Conservation (phyloP, 371 early-diverging fungal species). For the Apophysomyces ossiformis region DNA sequence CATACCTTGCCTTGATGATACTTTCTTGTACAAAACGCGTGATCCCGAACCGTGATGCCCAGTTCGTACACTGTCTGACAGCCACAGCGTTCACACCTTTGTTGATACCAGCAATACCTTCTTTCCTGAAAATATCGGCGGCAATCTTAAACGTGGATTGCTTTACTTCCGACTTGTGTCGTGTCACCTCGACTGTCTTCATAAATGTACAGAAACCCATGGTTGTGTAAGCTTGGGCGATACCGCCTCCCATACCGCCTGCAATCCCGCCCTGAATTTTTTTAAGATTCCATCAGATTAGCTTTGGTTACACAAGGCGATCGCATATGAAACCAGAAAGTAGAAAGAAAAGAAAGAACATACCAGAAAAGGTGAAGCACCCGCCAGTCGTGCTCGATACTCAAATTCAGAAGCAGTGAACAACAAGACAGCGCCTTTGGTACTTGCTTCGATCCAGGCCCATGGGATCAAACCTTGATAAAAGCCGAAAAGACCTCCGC, state of each 20-base stretch:
- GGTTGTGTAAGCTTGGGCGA: conserved; percentile 93
- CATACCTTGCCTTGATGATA: conserved; percentile 63
- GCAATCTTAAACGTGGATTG: conserved; percentile 86
- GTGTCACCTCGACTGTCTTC: conserved; percentile 98
- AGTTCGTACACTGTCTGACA: conserved; percentile 94
- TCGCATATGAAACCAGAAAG: background rate
- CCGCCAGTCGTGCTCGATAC: conserved; percentile 64
- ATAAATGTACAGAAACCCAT: conserved; percentile 99
- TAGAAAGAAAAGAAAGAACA: conserved; percentile 5
- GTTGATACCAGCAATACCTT: conserved; percentile 96
- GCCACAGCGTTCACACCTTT: conserved; percentile 94
- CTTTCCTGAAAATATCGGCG: conserved; percentile 83
- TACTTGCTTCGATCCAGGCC: conserved; percentile 89
- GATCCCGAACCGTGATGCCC: conserved; percentile 95
- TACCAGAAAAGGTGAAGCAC: conserved; percentile 63
- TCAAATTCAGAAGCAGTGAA: conserved; percentile 96
- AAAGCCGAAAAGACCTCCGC: conserved; percentile 84
- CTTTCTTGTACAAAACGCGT: conserved; percentile 82
- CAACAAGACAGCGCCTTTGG: conserved; percentile 94
- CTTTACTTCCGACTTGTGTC: conserved; percentile 82
- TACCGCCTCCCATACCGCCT: conserved; percentile 93
- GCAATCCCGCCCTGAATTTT: conserved; percentile 74
- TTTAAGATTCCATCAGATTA: background rate
- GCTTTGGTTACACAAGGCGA: conserved; percentile 1
- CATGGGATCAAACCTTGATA: conserved; percentile 85